A percentile compares a stretch with the other conserved stretches of the same genome.
Evolutionary conservation across 352 stramenopile species (phyloP).

Genomic region (Peronospora belbahrii): DNA sequence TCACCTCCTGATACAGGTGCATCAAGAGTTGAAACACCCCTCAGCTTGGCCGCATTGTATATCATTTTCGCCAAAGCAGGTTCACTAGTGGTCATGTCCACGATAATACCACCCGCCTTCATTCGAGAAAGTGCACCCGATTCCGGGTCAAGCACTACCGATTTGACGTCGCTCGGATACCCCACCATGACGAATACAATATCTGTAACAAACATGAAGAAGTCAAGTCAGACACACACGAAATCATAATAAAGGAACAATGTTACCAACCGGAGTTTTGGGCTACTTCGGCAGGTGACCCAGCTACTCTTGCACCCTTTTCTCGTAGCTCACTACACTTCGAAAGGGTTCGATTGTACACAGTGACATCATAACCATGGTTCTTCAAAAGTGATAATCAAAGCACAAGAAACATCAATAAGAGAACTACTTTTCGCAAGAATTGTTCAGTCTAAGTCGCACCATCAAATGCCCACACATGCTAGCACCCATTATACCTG

Average conservation of each 20-base stretch:
- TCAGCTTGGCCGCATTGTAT: conserved; percentile 57
- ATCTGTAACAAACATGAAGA: conserved; percentile 30
- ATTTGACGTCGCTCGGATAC: conserved; percentile 77
- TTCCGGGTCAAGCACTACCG: conserved; percentile 61
- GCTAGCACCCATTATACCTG: conserved; percentile 83
- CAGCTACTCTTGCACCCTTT: conserved; percentile 67
- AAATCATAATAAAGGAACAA: background rate
- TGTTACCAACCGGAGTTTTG: conserved; percentile 46
- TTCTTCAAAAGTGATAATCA: conserved; percentile 28
- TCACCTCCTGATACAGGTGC: conserved; percentile 84
- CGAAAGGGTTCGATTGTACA: conserved; percentile 78
- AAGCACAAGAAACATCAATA: background rate
- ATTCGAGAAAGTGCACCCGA: conserved; percentile 62
- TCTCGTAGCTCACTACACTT: conserved; percentile 75
- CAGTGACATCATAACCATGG: conserved; percentile 76
- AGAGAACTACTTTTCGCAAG: background rate
- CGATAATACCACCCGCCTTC: conserved; percentile 73
- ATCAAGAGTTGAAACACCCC: conserved; percentile 69
- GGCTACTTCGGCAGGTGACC: conserved; percentile 72
- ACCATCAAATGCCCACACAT: conserved; percentile 87
- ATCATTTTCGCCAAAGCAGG: conserved; percentile 87
- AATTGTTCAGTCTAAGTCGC: conserved; percentile 2
- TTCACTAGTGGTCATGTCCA: conserved; percentile 88
- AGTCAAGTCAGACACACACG: background rate
- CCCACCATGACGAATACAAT: conserved; percentile 89